These are phyloP conservation scores for Ottelia alismoides DNA, from an alignment of 106 monocot genomes.

Conservation along the genomic window DNA sequence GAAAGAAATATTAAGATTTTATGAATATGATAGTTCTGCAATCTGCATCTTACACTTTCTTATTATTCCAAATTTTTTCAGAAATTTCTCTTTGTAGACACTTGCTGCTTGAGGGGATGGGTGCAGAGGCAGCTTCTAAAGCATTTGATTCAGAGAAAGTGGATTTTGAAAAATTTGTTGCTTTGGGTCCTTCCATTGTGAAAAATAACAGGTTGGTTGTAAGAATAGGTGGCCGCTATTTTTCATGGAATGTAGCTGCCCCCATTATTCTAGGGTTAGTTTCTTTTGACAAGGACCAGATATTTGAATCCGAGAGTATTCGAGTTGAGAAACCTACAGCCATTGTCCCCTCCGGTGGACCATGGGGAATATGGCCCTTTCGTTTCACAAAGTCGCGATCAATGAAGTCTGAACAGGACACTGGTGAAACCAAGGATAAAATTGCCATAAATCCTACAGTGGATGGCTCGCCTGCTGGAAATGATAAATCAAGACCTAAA, in stretches of 20 bases:
- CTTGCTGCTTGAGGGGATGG: slow-evolving; percentile 54
- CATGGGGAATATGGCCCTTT: slow-evolving; percentile 77
- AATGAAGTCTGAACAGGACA: slow-evolving; percentile 17
- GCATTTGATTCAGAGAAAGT: slow-evolving; percentile 42
- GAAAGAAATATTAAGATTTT: no score
- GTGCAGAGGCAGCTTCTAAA: slow-evolving; percentile 33
- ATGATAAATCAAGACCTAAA: slow-evolving; percentile 12
- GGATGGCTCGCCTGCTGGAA: no score
- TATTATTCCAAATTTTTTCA: slow-evolving; percentile 22
- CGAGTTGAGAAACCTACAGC: slow-evolving; percentile 18
- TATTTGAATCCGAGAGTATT: slow-evolving; percentile 40
- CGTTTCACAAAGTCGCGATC: slow-evolving; percentile 33
- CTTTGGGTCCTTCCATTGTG: slow-evolving; percentile 25
- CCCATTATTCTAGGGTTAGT: slow-evolving; percentile 41
- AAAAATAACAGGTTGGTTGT: slow-evolving; percentile 44
- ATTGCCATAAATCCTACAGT: slow-evolving; percentile 8
- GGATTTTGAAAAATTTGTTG: slow-evolving; percentile 31
- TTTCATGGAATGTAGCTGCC: slow-evolving; percentile 43
- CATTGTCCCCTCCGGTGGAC: slow-evolving; percentile 26
- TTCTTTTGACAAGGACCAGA: slow-evolving; percentile 37
- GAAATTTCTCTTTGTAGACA: slow-evolving; percentile 48
- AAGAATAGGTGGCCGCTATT: slow-evolving; percentile 36
- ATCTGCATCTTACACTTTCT: not conserved
- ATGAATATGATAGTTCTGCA: not conserved
- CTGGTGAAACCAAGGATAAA: not conserved